A percentile compares a stretch with the other conserved stretches of the same genome.
Conservation (phyloP, 495 filamentous ascomycete species). For the Tuber brumale region DNA sequence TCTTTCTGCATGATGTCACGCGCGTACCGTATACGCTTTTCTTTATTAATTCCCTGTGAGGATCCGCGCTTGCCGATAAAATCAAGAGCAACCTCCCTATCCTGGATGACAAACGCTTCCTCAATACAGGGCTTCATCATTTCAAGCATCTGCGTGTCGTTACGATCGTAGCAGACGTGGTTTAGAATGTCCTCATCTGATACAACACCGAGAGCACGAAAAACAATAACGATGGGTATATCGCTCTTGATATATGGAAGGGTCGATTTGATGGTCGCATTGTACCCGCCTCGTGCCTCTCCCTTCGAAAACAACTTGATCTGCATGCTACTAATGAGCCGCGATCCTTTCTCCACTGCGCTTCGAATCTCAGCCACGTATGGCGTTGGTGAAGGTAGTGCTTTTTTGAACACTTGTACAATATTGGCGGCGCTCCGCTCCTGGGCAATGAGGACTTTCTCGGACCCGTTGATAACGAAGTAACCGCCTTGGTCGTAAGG, state of each 20-base stretch:
- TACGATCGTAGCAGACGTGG: constrained; percentile 91
- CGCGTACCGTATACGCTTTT: constrained; percentile 84
- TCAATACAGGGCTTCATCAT: constrained; percentile 95
- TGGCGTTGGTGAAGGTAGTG: constrained; percentile 74
- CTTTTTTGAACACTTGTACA: constrained; percentile 97
- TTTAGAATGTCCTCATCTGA: constrained; percentile 98
- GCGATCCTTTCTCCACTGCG: constrained; percentile 89
- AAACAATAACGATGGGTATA: constrained; percentile 87
- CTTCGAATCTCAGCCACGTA: constrained; percentile 94
- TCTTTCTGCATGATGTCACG: constrained; percentile 95
- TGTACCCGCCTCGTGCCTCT: constrained; percentile 70
- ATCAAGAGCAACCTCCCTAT: constrained; percentile 89
- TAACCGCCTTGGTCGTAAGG: constrained; percentile 97
- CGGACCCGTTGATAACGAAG: constrained; percentile 98
- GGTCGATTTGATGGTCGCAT: constrained; percentile 79
- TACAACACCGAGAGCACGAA: constrained; percentile 89
- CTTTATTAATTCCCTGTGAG: constrained; percentile 64
- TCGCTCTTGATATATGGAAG: constrained; percentile 90
- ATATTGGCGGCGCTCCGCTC: constrained; percentile 97
- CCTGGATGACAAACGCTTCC: constrained; percentile 91
- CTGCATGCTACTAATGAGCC: constrained; percentile 81
- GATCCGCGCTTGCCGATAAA: constrained; percentile 90
- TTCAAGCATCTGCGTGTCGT: constrained; percentile 93
- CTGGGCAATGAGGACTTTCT: constrained; percentile 97
- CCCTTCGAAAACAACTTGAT: constrained; percentile 83